Evolutionary conservation across 2,329 filamentous ascomycete genomes (phyloP), one percentile per base, ranked within the genome.

Genomic region (Xylariales sp.): DNA sequence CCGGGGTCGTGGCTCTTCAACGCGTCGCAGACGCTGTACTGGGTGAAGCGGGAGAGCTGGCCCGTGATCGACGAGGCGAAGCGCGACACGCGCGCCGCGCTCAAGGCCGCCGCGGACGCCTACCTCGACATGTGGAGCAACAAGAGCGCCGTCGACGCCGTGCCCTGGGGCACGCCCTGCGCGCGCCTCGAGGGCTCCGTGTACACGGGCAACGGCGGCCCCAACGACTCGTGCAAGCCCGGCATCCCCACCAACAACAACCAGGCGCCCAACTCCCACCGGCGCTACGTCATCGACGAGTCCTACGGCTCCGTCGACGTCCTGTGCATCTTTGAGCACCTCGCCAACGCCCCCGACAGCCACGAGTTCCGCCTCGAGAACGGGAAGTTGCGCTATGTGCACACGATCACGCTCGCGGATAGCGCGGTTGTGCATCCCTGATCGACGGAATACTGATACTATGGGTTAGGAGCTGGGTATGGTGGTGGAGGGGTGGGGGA

Each of bases 1-100:
- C 76, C 75, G 0, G 75, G 75, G 9, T 77, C 78, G 34, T 80
- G 79, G 79, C 72, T 80, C 8, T 81, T 81, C 74, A 76, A 80
- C 71, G 75, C 78, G 3, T 68, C 75, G n/a, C 72, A 74, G 36
- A 79, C 78, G 32, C 72, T 81, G 0, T 73, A 78, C 61, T 78
- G 75, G 65, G 76, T 74, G 3, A 64, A 71, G 9, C 69, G 72
- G 64, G 78, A 79, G 71, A 75, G 71, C 34, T 80, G 78, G 76
- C 50, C 71, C 1, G 46, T 71, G 9, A 79, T 81, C 62, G 74
- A 75, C 5, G 73, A 74, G 36, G 74, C 39, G 8, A 65, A 72
- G 64, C 75, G 72, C 0, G 74, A 77, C 68, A 65, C 64, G 1
- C 74, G 79, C 2, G 76, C 73, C 36, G 36, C 65, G 0, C 73